Evolutionary conservation across 257 asterid genomes (phyloP), one percentile per base, ranked within the genome.

Genomic region (Sherardia arvensis): DNA sequence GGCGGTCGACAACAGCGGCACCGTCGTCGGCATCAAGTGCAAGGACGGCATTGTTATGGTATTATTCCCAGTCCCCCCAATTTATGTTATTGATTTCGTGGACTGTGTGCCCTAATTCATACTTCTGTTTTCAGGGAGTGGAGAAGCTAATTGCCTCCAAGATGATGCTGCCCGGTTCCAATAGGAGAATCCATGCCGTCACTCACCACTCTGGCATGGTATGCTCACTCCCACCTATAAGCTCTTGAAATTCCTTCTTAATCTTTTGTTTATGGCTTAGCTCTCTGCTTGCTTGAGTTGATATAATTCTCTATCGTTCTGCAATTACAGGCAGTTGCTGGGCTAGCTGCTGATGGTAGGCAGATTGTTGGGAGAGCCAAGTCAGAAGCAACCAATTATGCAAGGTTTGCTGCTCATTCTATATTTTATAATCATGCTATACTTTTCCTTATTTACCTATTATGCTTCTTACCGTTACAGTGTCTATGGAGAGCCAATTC

Each of bases 141-240:
- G 97, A 90, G 79, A 90, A 90, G 82, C 74, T 90, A 74, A 90
- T 90, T 59, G 88, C 95, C 7, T 90, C 96, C 8, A 87, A 87
- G 79, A 90, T 90, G 96, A 87, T 90, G 96, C 68, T 90, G 55
- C 85, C 96, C 5, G 91, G 97, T 12, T 90, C 97, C 38, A 90
- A 90, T 75, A 69, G 97, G 53, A 80, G 97, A 74, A 87, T 90
- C 58, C 96, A 90, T 68, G 79, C 95, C 10, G 96, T 90, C 77
- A 95, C 87, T 73, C 90, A 88, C 59, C 95, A 90, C 70, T 76
- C 97, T 15, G 96, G 97, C 76, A 84, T 87, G 95, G 97, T 90
- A 81, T 27, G 34, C 38, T 17, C 45, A 4, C 1, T 23, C 54
- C 23, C 54, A 4, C 22, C n/a, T n/a, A n/a, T n/a, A n/a, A n/a